Conservation (phyloP, 768 basidiomycete genomes). For the Cytidiella melzeri region DNA sequence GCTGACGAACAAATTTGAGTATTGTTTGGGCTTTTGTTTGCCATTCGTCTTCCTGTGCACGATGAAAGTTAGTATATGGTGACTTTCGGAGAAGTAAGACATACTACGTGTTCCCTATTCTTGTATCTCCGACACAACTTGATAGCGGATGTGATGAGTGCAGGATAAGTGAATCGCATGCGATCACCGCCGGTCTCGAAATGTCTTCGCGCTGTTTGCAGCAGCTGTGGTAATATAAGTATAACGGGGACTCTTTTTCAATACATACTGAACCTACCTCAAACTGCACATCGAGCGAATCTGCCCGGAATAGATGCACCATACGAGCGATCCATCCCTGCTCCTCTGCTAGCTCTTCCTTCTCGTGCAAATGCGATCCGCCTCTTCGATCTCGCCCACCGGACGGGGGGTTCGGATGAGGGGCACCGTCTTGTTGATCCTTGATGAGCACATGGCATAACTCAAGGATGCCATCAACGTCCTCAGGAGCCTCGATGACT, state of each 20-base stretch:
- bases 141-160: slow-evolving; percentile 88
- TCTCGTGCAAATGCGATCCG: slow-evolving; percentile 57
- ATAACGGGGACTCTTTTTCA: neutral
- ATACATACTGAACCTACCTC: slow-evolving; percentile 48
- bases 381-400: slow-evolving; percentile 38
- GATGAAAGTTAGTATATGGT: neutral
- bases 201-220: slow-evolving; percentile 86
- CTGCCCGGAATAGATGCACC: slow-evolving; percentile 91
- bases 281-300: slow-evolving; percentile 83
- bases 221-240: slow-evolving; percentile 43
- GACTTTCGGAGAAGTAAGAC: slow-evolving; percentile 17
- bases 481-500: slow-evolving; percentile 86
- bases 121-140: slow-evolving; percentile 92
- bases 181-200: slow-evolving; percentile 91
- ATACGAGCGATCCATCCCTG: slow-evolving; percentile 98
- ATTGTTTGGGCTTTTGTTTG: slow-evolving; percentile 78
- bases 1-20: slow-evolving; percentile 91
- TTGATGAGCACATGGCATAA: slow-evolving; percentile 89
- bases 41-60: slow-evolving; percentile 74
- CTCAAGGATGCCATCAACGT: slow-evolving; percentile 90
- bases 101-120: slow-evolving; percentile 63
- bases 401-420: neutral
- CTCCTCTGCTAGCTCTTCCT: slow-evolving; percentile 94
- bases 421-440: slow-evolving; percentile 59
- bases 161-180: slow-evolving; percentile 96